Base-by-base conservation (phyloP, 768 basidiomycete species). In the Lactifluus volemus region DNA sequence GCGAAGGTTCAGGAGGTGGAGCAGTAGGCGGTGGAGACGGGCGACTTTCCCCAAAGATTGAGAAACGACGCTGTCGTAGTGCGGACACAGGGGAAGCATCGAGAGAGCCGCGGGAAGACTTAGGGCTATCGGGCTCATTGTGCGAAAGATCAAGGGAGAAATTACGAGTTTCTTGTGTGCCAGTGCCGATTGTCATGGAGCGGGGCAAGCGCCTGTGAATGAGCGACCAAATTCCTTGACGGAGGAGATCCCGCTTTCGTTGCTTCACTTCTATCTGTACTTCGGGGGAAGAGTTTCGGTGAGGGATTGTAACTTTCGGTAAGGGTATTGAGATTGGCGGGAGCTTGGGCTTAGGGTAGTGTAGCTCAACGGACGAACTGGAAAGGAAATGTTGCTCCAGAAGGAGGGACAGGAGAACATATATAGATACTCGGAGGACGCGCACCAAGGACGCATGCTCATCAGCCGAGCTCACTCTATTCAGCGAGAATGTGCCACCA, bases 401-500 rank as follows among this genome's bases (percentile, higher is more conserved):
- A 4, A 84, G 61, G 38, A 85, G 75, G 1, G 84, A 82, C 1
- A 85, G 75, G 65, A 84, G 80, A 9, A 77, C 68, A 67, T 82
- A 86, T 15, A 82, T 71, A 0, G 78, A 67, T 10, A 86, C 65
- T 15, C 80, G 78, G 15, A 89, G 79, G 17, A 81, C 72, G 48
- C 74, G 76, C 51, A 71, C 69, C 0, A 89, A 74, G 0, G 75
- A 60, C 3, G 66, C 63, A 63, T 84, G 76, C 55, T 82, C 78
- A 4, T 67, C 36, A 1, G 71, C 67, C 1, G 80, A 78, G 12
- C 69, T 70, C 14, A 79, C 65, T 10, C 80, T 83, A 61, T 73
- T 75, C 60, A 88, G 75, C 1, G 73, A 68, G 68, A 89, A 88
- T 1, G 80, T 84, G 0, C 86, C 86, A 5, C 86, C 86, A 8